Evolutionary conservation across 345 rosid genomes (phyloP).

Genomic region (Mercurialis annua): DNA sequence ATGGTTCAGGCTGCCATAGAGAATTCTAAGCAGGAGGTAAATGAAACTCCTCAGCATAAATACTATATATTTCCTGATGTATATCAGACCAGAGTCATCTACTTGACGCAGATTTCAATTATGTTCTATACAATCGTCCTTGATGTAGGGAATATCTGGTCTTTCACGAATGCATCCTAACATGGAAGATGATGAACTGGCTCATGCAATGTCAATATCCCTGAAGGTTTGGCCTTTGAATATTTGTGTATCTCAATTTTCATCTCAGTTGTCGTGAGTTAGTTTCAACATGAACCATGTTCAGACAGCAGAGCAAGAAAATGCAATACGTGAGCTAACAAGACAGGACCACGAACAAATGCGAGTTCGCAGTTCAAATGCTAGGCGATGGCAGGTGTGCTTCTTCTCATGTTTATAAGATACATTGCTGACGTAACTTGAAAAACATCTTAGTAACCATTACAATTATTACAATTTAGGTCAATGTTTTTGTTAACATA

Average conservation of each 20-base stretch:
- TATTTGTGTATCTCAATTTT: conserved; percentile 7
- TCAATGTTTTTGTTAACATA: conserved; percentile 5
- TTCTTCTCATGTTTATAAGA: conserved; percentile 9
- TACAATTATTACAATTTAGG: neutral
- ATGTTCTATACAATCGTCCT: conserved; percentile 3
- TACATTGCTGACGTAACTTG: neutral
- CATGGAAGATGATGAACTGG: conserved; percentile 65
- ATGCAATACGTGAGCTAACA: conserved; percentile 35
- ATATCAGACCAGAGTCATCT: conserved; percentile 7
- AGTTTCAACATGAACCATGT: conserved; percentile 21
- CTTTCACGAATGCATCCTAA: conserved; percentile 32
- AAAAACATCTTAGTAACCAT: neutral
- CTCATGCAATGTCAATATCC: conserved; percentile 70
- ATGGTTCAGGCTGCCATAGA: conserved; percentile 74
- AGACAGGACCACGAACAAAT: conserved; percentile 25
- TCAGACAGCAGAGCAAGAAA: conserved; percentile 74
- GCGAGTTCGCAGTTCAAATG: conserved; percentile 24
- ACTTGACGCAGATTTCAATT: conserved; percentile 5
- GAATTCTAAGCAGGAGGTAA: conserved; percentile 66
- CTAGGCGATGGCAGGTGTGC: conserved; percentile 40
- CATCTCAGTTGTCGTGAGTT: conserved; percentile 17
- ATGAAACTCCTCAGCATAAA: conserved; percentile 22
- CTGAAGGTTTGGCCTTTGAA: conserved; percentile 51
- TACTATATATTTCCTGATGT: conserved; percentile 20
- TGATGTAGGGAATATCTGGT: conserved; percentile 47